Percentiles rank a stretch among this genome's conserved stretches.
Conservation (phyloP, 2,329 filamentous ascomycete genomes). For the Phaeosphaeria sp. region DNA sequence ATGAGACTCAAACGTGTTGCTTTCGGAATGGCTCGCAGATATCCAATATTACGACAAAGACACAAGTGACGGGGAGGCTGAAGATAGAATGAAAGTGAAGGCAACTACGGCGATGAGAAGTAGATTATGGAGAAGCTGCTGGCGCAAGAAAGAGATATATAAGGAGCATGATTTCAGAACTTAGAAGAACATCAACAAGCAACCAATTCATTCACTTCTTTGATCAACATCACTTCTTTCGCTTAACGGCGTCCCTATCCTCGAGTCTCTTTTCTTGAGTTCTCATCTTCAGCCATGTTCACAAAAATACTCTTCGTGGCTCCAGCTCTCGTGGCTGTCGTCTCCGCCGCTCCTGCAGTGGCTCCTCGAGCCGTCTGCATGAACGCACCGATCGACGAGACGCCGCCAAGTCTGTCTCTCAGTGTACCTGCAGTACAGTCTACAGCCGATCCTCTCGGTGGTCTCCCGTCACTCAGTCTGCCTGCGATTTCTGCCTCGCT, state of each 20-base stretch:
- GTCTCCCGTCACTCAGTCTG: neutral
- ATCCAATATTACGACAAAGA: neutral
- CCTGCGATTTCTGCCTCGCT: neutral
- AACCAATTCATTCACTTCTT: neutral
- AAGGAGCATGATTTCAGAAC: neutral
- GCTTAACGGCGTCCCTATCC: neutral
- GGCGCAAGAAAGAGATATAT: neutral
- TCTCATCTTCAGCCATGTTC: neutral
- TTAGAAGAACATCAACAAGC: neutral
- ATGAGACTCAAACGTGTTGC: neutral
- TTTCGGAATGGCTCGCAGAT: neutral
- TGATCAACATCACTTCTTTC: neutral
- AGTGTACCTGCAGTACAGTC: neutral
- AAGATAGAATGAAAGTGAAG: neutral
- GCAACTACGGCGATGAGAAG: neutral
- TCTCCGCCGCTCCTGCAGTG: neutral
- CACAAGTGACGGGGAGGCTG: neutral
- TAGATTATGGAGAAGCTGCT: neutral
- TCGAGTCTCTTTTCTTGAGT: neutral
- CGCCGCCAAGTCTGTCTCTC: neutral
- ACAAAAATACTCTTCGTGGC: neutral
- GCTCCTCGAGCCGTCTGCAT: neutral
- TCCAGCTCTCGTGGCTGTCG: neutral
- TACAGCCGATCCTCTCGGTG: neutral
- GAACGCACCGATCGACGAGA: neutral